phyloP scores from a whole-genome alignment of 1,284 basidiomycete genomes.

The Heliocybe sulcata region DNA sequence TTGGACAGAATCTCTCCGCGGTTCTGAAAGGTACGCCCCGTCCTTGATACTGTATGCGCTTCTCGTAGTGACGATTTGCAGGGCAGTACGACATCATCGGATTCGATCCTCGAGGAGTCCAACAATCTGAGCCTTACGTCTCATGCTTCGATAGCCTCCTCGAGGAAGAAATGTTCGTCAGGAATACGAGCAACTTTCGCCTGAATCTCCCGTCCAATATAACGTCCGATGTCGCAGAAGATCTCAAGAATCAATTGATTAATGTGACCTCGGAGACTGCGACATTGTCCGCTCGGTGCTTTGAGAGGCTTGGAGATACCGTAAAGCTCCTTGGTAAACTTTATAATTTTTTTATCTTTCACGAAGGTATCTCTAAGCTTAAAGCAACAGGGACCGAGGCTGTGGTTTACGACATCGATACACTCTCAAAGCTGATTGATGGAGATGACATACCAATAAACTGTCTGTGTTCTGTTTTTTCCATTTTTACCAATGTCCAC shows the following conservation, averaged over 20 bases:
- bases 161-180: not conserved
- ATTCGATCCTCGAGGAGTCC: constrained; percentile 1
- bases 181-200: not conserved
- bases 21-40: not conserved
- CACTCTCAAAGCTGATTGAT: not conserved
- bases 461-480: not conserved
- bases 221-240: not conserved
- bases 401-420: not conserved
- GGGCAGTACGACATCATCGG: constrained; percentile 2
- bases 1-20: not conserved
- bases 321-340: not conserved
- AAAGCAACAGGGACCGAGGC: not conserved
- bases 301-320: not conserved
- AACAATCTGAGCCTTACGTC: not conserved
- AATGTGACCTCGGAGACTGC: not conserved
- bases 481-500: not conserved
- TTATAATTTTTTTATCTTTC: not conserved
- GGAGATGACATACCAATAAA: not conserved
- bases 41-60: not conserved
- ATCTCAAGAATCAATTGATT: not conserved
- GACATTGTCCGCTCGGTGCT: not conserved
- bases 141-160: constrained; percentile 2
- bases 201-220: not conserved
- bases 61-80: not conserved
- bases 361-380: no score